Evolutionary conservation across 1,139 yeast species (phyloP), one percentile per base, ranked within the genome.

Genomic region (Pichia kudriavzevii): DNA sequence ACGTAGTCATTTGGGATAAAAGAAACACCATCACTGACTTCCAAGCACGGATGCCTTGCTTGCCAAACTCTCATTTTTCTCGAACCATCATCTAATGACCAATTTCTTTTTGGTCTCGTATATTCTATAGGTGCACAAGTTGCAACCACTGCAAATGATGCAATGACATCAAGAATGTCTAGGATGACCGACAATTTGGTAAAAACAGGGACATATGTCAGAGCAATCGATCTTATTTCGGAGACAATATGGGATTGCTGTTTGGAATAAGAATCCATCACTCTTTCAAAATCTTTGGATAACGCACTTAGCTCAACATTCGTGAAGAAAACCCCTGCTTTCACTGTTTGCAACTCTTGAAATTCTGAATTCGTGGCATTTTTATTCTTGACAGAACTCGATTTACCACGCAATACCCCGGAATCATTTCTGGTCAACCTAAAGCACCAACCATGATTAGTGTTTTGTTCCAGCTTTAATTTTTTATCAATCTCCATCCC

Each of bases 11-110:
- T 91, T 4, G 96, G 76, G 42, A 91, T 88, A 51, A 91, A 91
- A 19, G 75, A 70, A 32, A 87, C 65, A 44, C 84, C 95, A 44
- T 87, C 95, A 56, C 87, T 96, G 35, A 77, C 82, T 56, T 91
- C 98, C 50, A 91, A 69, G 42, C 94, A 84, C 6, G 98, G 98
- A 54, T 91, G 98, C 45, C 98, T 72, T 0, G 96, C 85, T 26
- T 75, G 80, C 35, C 66, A 64, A 24, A 91, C 64, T 10, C 67
- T 58, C 2, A 85, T 67, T 35, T 63, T 65, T 40, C 95, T 74
- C 2, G 57, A 46, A 6, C 34, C 31, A 25, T 63, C 63, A 32
- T 66, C 63, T 32, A 82, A 52, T 9, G 75, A 73, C 47, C 78
- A 72, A 36, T 71, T 53, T 28, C 53, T 66, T 1, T 23, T 38